Conservation (phyloP, 495 filamentous ascomycete species). For the Podospora appendiculata region DNA sequence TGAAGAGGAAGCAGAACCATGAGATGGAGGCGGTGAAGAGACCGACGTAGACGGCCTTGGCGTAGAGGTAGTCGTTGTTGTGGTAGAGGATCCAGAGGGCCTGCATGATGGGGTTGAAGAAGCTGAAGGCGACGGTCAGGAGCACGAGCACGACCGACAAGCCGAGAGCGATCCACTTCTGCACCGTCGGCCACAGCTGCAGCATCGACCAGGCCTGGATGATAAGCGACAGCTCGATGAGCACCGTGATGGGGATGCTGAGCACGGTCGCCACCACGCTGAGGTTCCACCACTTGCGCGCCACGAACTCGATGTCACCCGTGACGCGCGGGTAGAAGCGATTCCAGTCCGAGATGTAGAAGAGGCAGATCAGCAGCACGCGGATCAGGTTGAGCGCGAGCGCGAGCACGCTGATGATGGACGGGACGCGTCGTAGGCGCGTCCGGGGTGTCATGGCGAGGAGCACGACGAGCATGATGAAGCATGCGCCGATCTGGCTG, state of each 20-base stretch:
- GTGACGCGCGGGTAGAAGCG: constrained; percentile 52
- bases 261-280: constrained; percentile 48
- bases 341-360: constrained; percentile 50
- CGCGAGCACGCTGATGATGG: constrained; percentile 16
- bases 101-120: constrained; percentile 52
- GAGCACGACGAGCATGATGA: constrained; percentile 59
- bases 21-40: constrained; percentile 58
- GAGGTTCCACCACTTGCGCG: constrained; percentile 35
- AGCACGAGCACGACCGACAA: constrained; percentile 48
- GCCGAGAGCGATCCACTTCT: constrained; percentile 34
- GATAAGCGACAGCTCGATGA: constrained; percentile 58
- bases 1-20: constrained; percentile 70
- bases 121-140: constrained; percentile 50
- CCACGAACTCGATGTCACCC: constrained; percentile 47
- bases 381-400: constrained; percentile 52
- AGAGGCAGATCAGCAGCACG: constrained; percentile 49
- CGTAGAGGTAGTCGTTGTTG: constrained; percentile 20
- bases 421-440: constrained; percentile 13
- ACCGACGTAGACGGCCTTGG: constrained; percentile 47
- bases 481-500: constrained; percentile 63
- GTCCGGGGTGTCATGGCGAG: constrained; percentile 27
- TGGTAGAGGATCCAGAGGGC: constrained; percentile 39
- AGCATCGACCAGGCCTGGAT: constrained; percentile 65
- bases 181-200: constrained; percentile 32
- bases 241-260: constrained; percentile 49